These are phyloP conservation scores for Apophysomyces trapeziformis DNA, from an alignment of 371 early-diverging fungal genomes.

Conservation along the genomic window DNA sequence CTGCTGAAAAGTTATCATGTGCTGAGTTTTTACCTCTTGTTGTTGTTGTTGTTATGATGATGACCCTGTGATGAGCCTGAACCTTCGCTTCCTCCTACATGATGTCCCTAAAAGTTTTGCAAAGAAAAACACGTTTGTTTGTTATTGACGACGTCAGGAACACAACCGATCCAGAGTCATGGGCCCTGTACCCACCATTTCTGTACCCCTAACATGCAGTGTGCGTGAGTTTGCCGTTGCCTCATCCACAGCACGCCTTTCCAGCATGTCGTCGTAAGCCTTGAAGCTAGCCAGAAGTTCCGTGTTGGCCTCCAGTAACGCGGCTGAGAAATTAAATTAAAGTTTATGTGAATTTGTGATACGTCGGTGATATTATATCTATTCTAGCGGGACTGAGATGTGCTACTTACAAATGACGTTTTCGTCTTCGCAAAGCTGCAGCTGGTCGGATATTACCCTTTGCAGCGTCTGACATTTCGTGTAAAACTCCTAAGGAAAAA, in stretches of 20 bases:
- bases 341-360: conserved; percentile 9
- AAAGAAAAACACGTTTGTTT: conserved; percentile 3
- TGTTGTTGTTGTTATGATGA: not conserved
- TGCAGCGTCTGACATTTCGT: conserved; percentile 45
- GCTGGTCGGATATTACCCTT: conserved; percentile 32
- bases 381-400: not conserved
- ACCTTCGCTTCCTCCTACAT: not conserved
- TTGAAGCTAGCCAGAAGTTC: conserved; percentile 50
- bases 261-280: conserved; percentile 57
- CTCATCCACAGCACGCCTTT: conserved; percentile 39
- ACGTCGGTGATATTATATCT: conserved; percentile 16
- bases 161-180: conserved; percentile 9
- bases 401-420: conserved; percentile 41
- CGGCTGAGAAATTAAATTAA: conserved; percentile 30
- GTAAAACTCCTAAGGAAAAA: conserved; percentile 42
- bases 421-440: conserved; percentile 45
- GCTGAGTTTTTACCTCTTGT: conserved; percentile 4
- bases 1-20: not conserved
- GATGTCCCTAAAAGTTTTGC: not conserved
- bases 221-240: conserved; percentile 44
- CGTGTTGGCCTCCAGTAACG: conserved; percentile 47
- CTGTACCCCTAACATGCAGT: conserved; percentile 37
- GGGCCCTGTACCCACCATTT: conserved; percentile 11
- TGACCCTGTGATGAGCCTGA: conserved; percentile 10
- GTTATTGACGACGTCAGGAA: conserved; percentile 7